Evolutionary conservation across 1,284 basidiomycete genomes (phyloP).

Genomic region (Wallemia ichthyophaga): DNA sequence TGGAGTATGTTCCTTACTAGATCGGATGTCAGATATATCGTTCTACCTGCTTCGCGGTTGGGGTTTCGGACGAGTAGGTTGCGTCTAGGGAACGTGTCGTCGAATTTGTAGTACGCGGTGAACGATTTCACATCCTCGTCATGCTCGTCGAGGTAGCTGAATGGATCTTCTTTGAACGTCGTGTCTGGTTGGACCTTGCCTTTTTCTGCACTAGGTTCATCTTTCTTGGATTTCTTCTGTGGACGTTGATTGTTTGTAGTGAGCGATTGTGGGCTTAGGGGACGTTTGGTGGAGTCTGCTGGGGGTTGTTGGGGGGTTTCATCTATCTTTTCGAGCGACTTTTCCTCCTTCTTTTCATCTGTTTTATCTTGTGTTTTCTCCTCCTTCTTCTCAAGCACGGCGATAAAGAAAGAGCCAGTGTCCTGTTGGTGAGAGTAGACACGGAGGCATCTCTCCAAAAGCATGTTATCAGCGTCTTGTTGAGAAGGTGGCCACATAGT

Average conservation of each 20-base stretch:
- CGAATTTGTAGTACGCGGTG: conserved; percentile 44
- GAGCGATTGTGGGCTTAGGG: neutral
- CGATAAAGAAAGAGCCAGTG: neutral
- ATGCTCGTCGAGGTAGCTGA: conserved; percentile 39
- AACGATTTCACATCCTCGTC: conserved; percentile 35
- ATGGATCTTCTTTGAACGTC: conserved; percentile 64
- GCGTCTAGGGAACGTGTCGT: conserved; percentile 35
- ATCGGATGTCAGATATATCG: conserved; percentile 67
- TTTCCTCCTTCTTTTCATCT: conserved; percentile 1
- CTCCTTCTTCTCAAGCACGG: conserved; percentile 4
- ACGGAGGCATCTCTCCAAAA: neutral
- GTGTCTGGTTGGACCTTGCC: conserved; percentile 19
- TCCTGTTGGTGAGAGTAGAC: neutral
- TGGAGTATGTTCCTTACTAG: conserved; percentile 46
- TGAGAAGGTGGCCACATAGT: neutral
- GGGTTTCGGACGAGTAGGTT: conserved; percentile 71
- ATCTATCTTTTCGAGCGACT: too few species aligned
- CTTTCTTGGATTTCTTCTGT: conserved; percentile 4
- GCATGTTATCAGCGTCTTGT: neutral
- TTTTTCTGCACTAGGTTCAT: conserved; percentile 14
- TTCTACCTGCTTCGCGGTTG: conserved; percentile 39
- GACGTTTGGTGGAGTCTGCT: neutral
- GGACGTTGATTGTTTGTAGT: conserved; percentile 1
- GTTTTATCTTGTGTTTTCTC: conserved; percentile 2
- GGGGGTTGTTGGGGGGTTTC: too few species aligned